Conservation (phyloP, 2,329 filamentous ascomycete species). For the Rugonectria rugulosa region DNA sequence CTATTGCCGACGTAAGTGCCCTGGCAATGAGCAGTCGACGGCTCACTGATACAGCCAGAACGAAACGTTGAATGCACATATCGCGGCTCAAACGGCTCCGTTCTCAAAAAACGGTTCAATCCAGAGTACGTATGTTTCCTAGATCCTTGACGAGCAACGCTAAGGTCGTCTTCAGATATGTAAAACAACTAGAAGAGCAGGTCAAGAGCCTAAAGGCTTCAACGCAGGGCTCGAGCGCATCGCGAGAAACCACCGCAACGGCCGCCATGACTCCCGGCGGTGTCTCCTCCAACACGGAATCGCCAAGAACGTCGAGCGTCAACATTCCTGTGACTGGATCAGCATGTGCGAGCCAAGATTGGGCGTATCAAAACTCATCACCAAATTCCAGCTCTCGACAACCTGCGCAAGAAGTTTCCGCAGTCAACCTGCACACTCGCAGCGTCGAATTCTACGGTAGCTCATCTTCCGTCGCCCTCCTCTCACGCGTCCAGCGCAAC, state of each 20-base stretch:
- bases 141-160: too few relatives aligned
- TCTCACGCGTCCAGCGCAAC: conserved; percentile 50
- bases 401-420: conserved; percentile 49
- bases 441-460: conserved; percentile 57
- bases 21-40: background rate
- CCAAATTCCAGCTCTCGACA: conserved; percentile 14
- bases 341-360: conserved; percentile 1
- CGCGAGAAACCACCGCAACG: background rate
- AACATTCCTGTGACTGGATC: conserved; percentile 2
- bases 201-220: conserved; percentile 29
- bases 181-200: conserved; percentile 33
- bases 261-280: background rate
- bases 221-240: background rate
- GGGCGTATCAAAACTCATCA: conserved; percentile 7
- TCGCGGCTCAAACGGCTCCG: conserved; percentile 25
- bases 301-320: conserved; percentile 29
- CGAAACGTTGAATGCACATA: conserved; percentile 40
- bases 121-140: background rate
- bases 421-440: conserved; percentile 54
- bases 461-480: conserved; percentile 52
- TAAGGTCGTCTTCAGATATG: conserved; percentile 27
- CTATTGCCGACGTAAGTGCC: conserved; percentile 27
- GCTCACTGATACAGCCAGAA: conserved; percentile 10
- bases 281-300: conserved; percentile 6
- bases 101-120: conserved; percentile 2